phyloP scores from a whole-genome alignment of 352 stramenopile species.

The Globisporangium alternatum region DNA sequence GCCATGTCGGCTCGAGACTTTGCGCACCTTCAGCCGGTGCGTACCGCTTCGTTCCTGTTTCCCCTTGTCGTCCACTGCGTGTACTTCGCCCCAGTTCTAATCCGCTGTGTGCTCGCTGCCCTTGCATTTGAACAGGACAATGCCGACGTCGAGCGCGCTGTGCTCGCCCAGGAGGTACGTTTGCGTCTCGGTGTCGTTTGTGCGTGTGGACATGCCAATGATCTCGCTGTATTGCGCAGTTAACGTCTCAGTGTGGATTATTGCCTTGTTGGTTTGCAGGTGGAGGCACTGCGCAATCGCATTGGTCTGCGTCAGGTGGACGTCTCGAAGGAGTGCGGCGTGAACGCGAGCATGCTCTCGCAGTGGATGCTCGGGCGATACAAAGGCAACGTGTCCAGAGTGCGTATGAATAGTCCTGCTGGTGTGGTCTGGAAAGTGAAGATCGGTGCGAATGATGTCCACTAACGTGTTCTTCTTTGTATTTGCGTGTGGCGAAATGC shows the following conservation, averaged over 20 bases:
- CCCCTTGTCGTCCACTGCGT: neutral
- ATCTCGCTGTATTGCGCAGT: neutral
- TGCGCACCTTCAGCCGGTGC: constrained; percentile 71
- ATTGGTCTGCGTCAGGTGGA: constrained; percentile 76
- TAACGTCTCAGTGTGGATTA: neutral
- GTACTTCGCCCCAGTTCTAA: neutral
- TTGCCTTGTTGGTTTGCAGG: constrained; percentile 27
- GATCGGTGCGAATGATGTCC: neutral
- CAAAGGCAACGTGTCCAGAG: constrained; percentile 78
- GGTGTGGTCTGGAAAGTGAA: neutral
- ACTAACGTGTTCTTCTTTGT: neutral
- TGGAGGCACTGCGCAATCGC: constrained; percentile 70
- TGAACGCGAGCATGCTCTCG: constrained; percentile 85
- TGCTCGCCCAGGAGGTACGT: constrained; percentile 71
- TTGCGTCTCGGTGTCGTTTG: neutral
- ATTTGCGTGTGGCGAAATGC: neutral
- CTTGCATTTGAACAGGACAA: constrained; percentile 53
- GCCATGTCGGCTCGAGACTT: constrained; percentile 63
- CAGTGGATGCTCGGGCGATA: constrained; percentile 86
- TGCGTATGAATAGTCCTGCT: constrained; percentile 23
- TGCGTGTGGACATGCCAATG: neutral
- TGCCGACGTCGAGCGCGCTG: constrained; percentile 78
- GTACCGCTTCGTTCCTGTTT: neutral
- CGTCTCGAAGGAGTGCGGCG: constrained; percentile 82
- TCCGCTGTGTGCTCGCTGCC: neutral